Conservation (phyloP, 257 asterid species). For the Prunella vulgaris region DNA sequence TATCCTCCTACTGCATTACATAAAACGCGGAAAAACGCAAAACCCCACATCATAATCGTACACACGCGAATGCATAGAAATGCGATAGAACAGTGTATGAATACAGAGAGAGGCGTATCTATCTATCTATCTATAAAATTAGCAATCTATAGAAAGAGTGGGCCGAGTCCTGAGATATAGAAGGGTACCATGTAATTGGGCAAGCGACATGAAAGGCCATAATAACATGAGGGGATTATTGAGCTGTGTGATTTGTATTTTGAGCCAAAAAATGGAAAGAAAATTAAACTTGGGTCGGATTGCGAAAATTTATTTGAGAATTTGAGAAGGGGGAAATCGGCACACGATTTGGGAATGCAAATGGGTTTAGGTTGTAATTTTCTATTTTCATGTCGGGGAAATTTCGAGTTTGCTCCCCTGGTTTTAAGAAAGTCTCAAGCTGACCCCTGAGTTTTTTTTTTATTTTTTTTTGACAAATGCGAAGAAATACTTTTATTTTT, state of each 20-base stretch:
- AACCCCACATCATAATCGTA: slow-evolving; percentile 13
- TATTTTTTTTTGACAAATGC: too few relatives aligned
- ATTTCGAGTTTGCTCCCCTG: slow-evolving; percentile 21
- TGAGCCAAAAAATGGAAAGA: not conserved
- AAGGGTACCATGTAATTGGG: slow-evolving; percentile 90
- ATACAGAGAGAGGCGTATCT: slow-evolving; percentile 4
- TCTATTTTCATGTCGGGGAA: not conserved
- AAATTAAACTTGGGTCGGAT: slow-evolving; percentile 9
- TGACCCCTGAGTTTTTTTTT: not conserved
- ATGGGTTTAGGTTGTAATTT: slow-evolving; percentile 11
- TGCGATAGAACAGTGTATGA: not conserved
- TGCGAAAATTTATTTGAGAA: slow-evolving; percentile 17
- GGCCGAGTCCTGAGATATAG: slow-evolving; percentile 12
- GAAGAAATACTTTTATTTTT: too few relatives aligned
- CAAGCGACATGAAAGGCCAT: slow-evolving; percentile 98
- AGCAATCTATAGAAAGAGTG: slow-evolving; percentile 8
- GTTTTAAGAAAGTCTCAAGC: not conserved
- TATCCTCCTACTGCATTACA: slow-evolving; percentile 56
- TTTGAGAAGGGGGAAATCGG: slow-evolving; percentile 20
- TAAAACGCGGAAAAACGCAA: slow-evolving; percentile 17
- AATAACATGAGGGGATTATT: slow-evolving; percentile 10
- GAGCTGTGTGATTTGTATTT: slow-evolving; percentile 12
- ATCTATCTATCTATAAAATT: not conserved
- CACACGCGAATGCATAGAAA: slow-evolving; percentile 10
- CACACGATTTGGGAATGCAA: slow-evolving; percentile 19